These are phyloP conservation scores for Furcasterigmium furcatum DNA, from an alignment of 2,329 filamentous ascomycete genomes.

Conservation along the genomic window DNA sequence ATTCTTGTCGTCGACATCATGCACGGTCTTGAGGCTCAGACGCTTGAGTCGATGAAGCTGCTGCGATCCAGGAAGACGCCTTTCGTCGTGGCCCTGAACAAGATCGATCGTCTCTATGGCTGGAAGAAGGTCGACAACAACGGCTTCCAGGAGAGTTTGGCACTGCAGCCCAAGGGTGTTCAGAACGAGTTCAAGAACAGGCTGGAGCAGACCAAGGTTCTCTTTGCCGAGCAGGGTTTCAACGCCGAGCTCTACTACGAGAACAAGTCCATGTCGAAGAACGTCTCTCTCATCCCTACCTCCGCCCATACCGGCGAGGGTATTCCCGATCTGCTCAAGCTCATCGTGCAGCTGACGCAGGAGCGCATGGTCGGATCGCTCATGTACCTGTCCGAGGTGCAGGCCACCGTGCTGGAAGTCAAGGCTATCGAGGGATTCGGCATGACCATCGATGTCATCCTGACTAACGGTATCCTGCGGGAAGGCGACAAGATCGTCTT, in stretches of 20 bases:
- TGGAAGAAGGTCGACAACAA: conserved; percentile 99
- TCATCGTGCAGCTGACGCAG: conserved; percentile 87
- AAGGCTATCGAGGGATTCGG: conserved; percentile 99
- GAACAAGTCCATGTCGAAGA: conserved; percentile 95
- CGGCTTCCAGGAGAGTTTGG: conserved; percentile 90
- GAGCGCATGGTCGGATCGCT: conserved; percentile 95
- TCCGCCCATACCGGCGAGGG: conserved; percentile 98
- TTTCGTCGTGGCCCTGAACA: conserved; percentile 98
- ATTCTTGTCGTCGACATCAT: conserved; percentile 99
- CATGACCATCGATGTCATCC: conserved; percentile 95
- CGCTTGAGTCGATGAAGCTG: conserved; percentile 93
- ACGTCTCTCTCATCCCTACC: conserved; percentile 94
- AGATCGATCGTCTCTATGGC: conserved; percentile 98
- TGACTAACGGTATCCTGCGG: conserved; percentile 91
- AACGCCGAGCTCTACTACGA: conserved; percentile 96
- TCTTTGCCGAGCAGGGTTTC: conserved; percentile 95
- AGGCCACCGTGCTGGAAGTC: conserved; percentile 96
- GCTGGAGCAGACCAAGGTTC: conserved; percentile 85
- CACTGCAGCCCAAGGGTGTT: conserved; percentile 86
- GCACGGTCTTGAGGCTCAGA: conserved; percentile 98
- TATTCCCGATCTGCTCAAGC: conserved; percentile 97
- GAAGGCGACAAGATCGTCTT: conserved; percentile 94
- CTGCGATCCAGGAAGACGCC: conserved; percentile 92
- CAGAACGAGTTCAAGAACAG: conserved; percentile 93
- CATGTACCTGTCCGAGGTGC: conserved; percentile 98